phyloP scores from a whole-genome alignment of 805 yeast species.

The Candida anglica region DNA sequence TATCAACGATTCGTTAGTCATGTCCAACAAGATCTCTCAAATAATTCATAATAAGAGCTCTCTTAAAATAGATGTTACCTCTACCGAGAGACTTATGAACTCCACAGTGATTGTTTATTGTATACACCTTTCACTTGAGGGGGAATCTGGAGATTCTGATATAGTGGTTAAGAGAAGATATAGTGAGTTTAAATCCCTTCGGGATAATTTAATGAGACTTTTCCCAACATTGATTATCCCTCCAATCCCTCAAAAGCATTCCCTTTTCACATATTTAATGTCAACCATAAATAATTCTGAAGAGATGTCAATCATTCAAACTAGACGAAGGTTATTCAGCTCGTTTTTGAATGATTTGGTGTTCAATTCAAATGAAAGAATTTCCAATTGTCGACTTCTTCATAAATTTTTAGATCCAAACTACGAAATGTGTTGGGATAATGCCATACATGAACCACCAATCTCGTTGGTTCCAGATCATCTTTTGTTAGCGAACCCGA shows the following conservation, averaged over 20 bases:
- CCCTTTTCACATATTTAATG: slow-evolving; percentile 39
- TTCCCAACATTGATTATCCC: slow-evolving; percentile 39
- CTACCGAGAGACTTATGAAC: slow-evolving; percentile 32
- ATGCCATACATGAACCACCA: slow-evolving; percentile 46
- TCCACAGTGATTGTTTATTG: slow-evolving; percentile 36
- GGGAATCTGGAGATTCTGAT: slow-evolving; percentile 15
- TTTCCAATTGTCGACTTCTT: slow-evolving; percentile 35
- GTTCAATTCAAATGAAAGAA: slow-evolving; percentile 21
- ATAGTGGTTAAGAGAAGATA: slow-evolving; percentile 39
- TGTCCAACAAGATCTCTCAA: slow-evolving; percentile 27
- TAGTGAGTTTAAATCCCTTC: slow-evolving; percentile 40
- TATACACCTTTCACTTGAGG: slow-evolving; percentile 17
- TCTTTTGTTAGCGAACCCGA: slow-evolving; percentile 45
- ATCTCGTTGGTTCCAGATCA: slow-evolving; percentile 44
- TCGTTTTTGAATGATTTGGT: slow-evolving; percentile 40
- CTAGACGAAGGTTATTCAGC: slow-evolving; percentile 44
- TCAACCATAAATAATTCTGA: slow-evolving; percentile 35
- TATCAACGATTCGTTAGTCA: slow-evolving; percentile 4
- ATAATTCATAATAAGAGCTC: slow-evolving; percentile 20
- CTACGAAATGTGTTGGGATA: slow-evolving; percentile 48
- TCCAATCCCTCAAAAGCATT: slow-evolving; percentile 45
- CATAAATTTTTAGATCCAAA: slow-evolving; percentile 49
- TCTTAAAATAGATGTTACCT: slow-evolving; percentile 25
- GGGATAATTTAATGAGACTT: slow-evolving; percentile 33
- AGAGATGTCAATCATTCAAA: slow-evolving; percentile 39